Evolutionary conservation across 2,329 filamentous ascomycete genomes (phyloP), one percentile per base, ranked within the genome.

Genomic region (Penicillium occitanis): DNA sequence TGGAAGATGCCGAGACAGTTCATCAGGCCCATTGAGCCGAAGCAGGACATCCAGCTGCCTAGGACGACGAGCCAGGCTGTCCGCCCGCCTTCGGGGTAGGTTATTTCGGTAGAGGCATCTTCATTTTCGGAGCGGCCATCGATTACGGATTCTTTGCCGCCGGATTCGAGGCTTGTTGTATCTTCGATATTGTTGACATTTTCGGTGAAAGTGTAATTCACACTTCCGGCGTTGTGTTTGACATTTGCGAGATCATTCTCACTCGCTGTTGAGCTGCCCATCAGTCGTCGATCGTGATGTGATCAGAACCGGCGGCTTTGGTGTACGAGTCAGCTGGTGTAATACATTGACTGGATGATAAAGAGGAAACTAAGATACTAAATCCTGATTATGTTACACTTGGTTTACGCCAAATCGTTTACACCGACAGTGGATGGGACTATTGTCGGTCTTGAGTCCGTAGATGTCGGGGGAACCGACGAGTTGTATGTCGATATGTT

Each of bases 21-120:
- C 85, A 96, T 89, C 71, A 94, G 81, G 0, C 93, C 93, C 65
- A 96, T 87, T 2, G 87, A 86, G 11, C 90, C 88, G 69, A 91
- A 83, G 68, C 96, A 87, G 14, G 90, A 90, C 72, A 89, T 87
- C 83, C 93, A 97, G n/a, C 89, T 89, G 30, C 93, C 93, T n/a
- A 94, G 80, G 4, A 97, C 92, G 37, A 96, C 92, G 5, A 91
- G 84, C 91, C 93, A 97, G 65, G 91, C 92, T 70, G 86, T 80
- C n/a, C 86, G 75, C 13, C 93, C 93, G 59, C 93, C 93, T 80
- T 97, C 93, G n/a, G 51, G 51, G n/a, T 55, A 55, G 30, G 51
- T 55, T 35, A 35, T 55, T 55, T 55, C 51, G 30, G 22, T 17
- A 4, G 30, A 4, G 10, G n/a, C 51, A 55, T 55, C 30, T 35